phyloP scores from a whole-genome alignment of 805 yeast genomes.

The Candida arabinofermentans region DNA sequence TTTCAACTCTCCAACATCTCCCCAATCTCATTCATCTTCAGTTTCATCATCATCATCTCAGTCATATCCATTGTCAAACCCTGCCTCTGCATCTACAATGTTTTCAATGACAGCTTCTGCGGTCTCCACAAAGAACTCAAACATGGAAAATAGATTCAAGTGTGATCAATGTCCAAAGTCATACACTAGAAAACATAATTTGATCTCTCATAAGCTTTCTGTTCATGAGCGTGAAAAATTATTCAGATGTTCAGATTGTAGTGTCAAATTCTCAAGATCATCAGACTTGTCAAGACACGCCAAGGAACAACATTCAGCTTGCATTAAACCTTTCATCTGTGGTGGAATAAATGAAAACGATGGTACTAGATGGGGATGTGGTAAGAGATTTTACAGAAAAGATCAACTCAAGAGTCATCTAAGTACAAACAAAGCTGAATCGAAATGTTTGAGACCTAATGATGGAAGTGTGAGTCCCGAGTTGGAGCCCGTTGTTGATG shows the following conservation, averaged over 20 bases:
- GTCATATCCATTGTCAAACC: neutral
- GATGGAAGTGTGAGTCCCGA: constrained; percentile 2
- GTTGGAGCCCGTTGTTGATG: neutral
- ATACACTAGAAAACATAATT: constrained; percentile 26
- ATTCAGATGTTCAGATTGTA: constrained; percentile 20
- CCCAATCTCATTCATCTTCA: neutral
- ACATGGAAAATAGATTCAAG: constrained; percentile 15
- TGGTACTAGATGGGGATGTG: constrained; percentile 24
- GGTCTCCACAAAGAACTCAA: neutral
- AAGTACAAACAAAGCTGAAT: constrained; percentile 21
- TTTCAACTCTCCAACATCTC: constrained; percentile 4
- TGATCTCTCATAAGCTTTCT: constrained; percentile 25
- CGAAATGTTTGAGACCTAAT: constrained; percentile 9
- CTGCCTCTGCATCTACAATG: neutral
- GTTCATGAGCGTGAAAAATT: constrained; percentile 24
- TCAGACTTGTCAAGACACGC: constrained; percentile 22
- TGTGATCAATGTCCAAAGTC: constrained; percentile 25
- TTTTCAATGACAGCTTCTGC: neutral
- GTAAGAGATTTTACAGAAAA: constrained; percentile 21
- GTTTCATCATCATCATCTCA: constrained; percentile 1
- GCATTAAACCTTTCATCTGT: constrained; percentile 20
- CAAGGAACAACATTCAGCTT: constrained; percentile 21
- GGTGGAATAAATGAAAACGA: constrained; percentile 17
- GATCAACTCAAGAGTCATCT: constrained; percentile 24
- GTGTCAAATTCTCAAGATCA: constrained; percentile 18